phyloP scores from a whole-genome alignment of 1,284 basidiomycete genomes.

The Apiotrichum akiyoshidainum region DNA sequence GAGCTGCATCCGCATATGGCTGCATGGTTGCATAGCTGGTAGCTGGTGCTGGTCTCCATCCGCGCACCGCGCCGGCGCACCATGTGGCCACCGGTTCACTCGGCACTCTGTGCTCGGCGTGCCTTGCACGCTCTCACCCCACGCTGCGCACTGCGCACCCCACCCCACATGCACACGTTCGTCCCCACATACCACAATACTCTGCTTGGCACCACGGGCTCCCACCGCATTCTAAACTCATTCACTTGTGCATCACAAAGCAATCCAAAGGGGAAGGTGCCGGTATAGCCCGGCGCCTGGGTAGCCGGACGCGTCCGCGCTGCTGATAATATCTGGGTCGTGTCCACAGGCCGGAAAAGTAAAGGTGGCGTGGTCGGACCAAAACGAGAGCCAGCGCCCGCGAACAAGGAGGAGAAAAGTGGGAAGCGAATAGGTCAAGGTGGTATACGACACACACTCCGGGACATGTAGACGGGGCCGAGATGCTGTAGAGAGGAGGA shows the following conservation, averaged over 20 bases:
- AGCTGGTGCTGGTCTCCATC: too few relatives aligned
- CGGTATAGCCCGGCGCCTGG: slow-evolving; percentile 4
- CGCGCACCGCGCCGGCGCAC: too few relatives aligned
- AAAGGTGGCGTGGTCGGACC: too few relatives aligned
- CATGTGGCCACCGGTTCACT: too few relatives aligned
- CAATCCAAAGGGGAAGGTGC: slow-evolving; percentile 13
- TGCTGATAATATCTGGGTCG: not conserved
- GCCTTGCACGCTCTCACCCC: too few relatives aligned
- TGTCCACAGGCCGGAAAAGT: too few relatives aligned
- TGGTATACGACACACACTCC: slow-evolving; percentile 21
- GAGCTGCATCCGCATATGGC: too few relatives aligned
- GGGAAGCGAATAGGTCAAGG: slow-evolving; percentile 18
- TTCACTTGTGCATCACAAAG: slow-evolving; percentile 18
- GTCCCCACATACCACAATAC: not conserved
- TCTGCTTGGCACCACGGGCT: not conserved
- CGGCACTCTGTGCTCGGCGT: too few relatives aligned
- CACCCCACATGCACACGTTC: not conserved
- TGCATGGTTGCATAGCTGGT: too few relatives aligned
- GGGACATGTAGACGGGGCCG: slow-evolving; percentile 16
- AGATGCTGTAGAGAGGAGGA: slow-evolving; percentile 11
- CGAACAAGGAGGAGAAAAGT: slow-evolving; percentile 5
- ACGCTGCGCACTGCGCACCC: too few relatives aligned
- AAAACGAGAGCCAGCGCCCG: not conserved
- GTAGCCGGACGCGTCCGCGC: slow-evolving; percentile 4
- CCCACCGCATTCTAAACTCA: not conserved